phyloP scores from a whole-genome alignment of 805 yeast species.

The Nakazawaea siamensis region DNA sequence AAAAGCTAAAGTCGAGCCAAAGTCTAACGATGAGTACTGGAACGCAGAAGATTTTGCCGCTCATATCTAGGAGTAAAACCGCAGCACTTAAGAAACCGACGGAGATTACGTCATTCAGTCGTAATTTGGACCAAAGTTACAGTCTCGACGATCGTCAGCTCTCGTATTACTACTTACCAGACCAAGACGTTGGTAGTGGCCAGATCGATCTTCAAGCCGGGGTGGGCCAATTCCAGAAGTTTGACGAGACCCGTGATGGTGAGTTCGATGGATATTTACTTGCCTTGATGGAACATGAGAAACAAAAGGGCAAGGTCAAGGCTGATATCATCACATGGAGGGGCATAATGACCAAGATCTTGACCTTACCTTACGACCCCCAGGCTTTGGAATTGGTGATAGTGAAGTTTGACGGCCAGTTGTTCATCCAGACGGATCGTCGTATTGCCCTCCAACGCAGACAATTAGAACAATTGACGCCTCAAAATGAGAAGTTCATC shows the following conservation, averaged over 20 bases:
- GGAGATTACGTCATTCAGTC: slow-evolving; percentile 63
- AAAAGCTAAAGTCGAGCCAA: too few relatives aligned
- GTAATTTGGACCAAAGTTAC: slow-evolving; percentile 48
- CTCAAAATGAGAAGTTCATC: slow-evolving; percentile 30
- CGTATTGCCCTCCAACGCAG: slow-evolving; percentile 29
- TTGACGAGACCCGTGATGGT: slow-evolving; percentile 49
- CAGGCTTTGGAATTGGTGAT: slow-evolving; percentile 57
- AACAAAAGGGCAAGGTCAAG: slow-evolving; percentile 33
- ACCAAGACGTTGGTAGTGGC: slow-evolving; percentile 50
- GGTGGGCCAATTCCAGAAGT: slow-evolving; percentile 44
- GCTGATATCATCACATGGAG: slow-evolving; percentile 76
- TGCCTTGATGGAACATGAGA: slow-evolving; percentile 52
- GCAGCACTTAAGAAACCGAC: slow-evolving; percentile 80
- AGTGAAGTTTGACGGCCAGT: slow-evolving; percentile 66
- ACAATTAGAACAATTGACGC: slow-evolving; percentile 21
- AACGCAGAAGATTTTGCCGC: slow-evolving; percentile 22
- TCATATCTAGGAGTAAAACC: slow-evolving; percentile 44
- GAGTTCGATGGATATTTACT: slow-evolving; percentile 49
- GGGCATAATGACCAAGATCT: slow-evolving; percentile 70
- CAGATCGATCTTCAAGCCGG: slow-evolving; percentile 61
- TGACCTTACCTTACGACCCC: slow-evolving; percentile 53
- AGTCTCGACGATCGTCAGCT: slow-evolving; percentile 45
- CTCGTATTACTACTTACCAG: slow-evolving; percentile 77
- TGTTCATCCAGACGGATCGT: slow-evolving; percentile 45
- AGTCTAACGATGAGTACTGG: slow-evolving; percentile 1